Base-by-base conservation (phyloP, 1,284 basidiomycete genomes). In the Melampsora americana region DNA sequence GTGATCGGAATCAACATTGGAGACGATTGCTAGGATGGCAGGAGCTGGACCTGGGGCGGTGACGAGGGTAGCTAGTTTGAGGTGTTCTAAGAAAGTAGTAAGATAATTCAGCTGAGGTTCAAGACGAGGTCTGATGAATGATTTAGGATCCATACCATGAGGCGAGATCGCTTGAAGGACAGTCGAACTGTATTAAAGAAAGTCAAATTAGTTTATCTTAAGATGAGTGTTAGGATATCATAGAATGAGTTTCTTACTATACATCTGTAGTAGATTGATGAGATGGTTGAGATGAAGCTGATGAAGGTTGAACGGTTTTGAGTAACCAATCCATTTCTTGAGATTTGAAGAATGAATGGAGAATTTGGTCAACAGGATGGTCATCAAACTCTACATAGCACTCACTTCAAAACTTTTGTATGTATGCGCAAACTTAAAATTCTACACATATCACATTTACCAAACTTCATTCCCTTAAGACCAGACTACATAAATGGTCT, bases 281-380 rank as follows among this genome's bases (percentile, higher is more conserved):
- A 12, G 5, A 20, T 23, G 50, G 23, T 18, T 64, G 46, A 44
- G 30, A 32, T 72, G 20, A 65, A 18, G 35, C 50, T 72, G 7
- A 23, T 64, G 50, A 53, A 30, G 70, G 70, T 46, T 72, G 70
- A 6, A 72, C 70, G 23, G 70, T 72, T 48, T 65, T 72, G 3
- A 72, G 62, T 48, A 72, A 62, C 70, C 70, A 72, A 65, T 72
- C 70, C 70, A 72, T 72, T 23, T 53, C 50, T 20, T 53, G 50
- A 53, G 46, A n/a, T n/a, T n/a, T n/a, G n/a, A n/a, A n/a, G 35
- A 35, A 35, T 35, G 35, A 3, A 35, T 4, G n/a, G n/a, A n/a
- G n/a, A n/a, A n/a, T n/a, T n/a, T n/a, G n/a, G n/a, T 48, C 46
- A 48, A 48, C 46, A 11, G 11, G 20, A 53, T 20, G 3, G 50